Evolutionary conservation across 2,329 filamentous ascomycete species (phyloP).

Genomic region (Sporothrix inflata): DNA sequence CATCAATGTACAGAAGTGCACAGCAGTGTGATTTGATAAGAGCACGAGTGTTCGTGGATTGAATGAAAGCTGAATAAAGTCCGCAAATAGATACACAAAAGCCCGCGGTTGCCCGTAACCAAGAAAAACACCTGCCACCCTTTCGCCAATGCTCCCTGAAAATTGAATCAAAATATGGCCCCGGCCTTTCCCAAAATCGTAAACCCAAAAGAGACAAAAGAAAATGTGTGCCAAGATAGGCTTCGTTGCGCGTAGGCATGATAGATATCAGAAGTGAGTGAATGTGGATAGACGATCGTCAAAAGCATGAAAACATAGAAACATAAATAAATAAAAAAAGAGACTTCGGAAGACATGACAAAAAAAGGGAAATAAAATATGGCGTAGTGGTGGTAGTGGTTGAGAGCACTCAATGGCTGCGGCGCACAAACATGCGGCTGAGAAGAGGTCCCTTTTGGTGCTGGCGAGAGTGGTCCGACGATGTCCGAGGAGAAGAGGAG

Average conservation of each 20-base stretch:
- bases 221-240: neutral
- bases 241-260: neutral
- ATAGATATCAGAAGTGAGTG: neutral
- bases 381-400: neutral
- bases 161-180: neutral
- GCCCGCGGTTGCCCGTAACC: neutral
- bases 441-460: slow-evolving; percentile 31
- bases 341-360: neutral
- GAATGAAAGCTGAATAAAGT: neutral
- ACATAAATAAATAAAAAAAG: slow-evolving; percentile 14
- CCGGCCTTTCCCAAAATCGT: neutral
- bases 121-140: neutral
- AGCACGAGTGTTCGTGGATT: neutral
- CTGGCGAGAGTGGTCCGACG: slow-evolving; percentile 19
- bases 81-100: neutral
- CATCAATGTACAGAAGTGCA: neutral
- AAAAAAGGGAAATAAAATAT: neutral
- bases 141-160: neutral
- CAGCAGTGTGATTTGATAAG: neutral
- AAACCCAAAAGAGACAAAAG: neutral
- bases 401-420: slow-evolving; percentile 27
- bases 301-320: slow-evolving; percentile 19
- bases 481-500: slow-evolving; percentile 13
- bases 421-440: slow-evolving; percentile 35
- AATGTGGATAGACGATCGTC: neutral